A percentile compares a stretch with the other conserved stretches of the same genome.
phyloP scores from a whole-genome alignment of 2,329 filamentous ascomycete species.

The Gremmenia infestans region DNA sequence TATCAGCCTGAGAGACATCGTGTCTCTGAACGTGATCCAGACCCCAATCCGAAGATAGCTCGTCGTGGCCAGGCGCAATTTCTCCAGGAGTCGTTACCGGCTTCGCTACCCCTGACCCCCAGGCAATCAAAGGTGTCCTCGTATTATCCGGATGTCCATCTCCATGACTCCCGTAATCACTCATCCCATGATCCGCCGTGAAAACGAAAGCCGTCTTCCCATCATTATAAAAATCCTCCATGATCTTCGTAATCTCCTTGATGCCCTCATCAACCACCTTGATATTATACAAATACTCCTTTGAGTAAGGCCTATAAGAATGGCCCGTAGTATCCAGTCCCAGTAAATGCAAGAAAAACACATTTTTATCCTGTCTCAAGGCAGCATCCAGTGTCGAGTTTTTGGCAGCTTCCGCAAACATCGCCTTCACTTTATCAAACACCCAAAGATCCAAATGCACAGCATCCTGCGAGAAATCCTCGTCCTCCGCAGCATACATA shows the following conservation, averaged over 20 bases:
- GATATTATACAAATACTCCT: constrained; percentile 92
- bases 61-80: constrained; percentile 77
- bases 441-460: constrained; percentile 86
- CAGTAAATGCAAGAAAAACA: constrained; percentile 93
- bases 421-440: constrained; percentile 83
- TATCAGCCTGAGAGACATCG: constrained; percentile 89
- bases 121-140: constrained; percentile 83
- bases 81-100: constrained; percentile 54
- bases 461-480: constrained; percentile 85
- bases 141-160: constrained; percentile 98
- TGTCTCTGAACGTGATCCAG: constrained; percentile 76
- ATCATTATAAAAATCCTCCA: constrained; percentile 80
- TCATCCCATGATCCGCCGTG: constrained; percentile 98
- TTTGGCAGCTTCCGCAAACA: constrained; percentile 74
- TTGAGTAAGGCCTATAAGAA: constrained; percentile 81
- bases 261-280: constrained; percentile 91
- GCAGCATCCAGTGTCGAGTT: constrained; percentile 70
- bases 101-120: constrained; percentile 85
- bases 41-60: constrained; percentile 86
- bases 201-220: constrained; percentile 91
- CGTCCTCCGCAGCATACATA: constrained; percentile 75
- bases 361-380: constrained; percentile 76
- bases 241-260: constrained; percentile 71
- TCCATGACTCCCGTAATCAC: constrained; percentile 97
- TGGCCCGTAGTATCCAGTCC: constrained; percentile 91